A percentile compares a stretch with the other conserved stretches of the same genome.
Evolutionary conservation across 1,284 basidiomycete genomes (phyloP).

Genomic region (Singerocomus inundabilis): DNA sequence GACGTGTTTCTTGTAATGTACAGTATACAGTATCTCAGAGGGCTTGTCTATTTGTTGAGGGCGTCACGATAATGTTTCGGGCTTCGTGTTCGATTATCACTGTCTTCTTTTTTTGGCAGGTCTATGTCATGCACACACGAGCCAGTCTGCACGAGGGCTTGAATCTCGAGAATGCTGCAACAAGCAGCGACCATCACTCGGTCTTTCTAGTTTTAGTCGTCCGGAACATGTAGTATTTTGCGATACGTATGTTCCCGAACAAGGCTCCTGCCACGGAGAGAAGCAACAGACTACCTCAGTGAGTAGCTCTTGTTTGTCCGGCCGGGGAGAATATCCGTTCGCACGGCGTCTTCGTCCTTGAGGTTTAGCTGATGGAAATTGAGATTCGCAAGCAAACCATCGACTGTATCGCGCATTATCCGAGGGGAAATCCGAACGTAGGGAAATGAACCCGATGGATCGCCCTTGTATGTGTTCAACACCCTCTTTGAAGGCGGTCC

Average conservation of each 20-base stretch:
- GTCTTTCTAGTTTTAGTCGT: too few species aligned
- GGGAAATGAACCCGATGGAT: slow-evolving; percentile 28
- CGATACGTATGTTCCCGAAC: too few species aligned
- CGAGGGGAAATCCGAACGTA: slow-evolving; percentile 32
- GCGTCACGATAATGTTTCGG: neutral
- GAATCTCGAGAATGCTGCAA: too few species aligned
- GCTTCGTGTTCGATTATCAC: slow-evolving; percentile 25
- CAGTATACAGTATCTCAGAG: too few species aligned
- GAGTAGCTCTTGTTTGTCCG: too few species aligned
- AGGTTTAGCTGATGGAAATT: slow-evolving; percentile 20
- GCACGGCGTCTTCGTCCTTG: slow-evolving; percentile 15
- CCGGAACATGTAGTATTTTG: too few species aligned
- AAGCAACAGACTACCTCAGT: too few species aligned
- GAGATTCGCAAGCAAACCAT: slow-evolving; percentile 21
- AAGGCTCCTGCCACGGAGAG: too few species aligned
- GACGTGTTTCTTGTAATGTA: neutral
- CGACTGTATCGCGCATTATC: slow-evolving; percentile 25
- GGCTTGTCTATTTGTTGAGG: neutral
- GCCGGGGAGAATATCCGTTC: neutral
- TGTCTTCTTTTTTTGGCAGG: slow-evolving; percentile 2
- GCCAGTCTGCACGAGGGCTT: too few species aligned
- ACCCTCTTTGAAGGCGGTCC: slow-evolving; percentile 7
- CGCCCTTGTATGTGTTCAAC: too few species aligned
- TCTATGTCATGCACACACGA: slow-evolving; percentile 33
- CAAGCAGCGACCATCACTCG: too few species aligned